Evolutionary conservation across 2,329 filamentous ascomycete species (phyloP).

Genomic region (Nigrospora oryzae): DNA sequence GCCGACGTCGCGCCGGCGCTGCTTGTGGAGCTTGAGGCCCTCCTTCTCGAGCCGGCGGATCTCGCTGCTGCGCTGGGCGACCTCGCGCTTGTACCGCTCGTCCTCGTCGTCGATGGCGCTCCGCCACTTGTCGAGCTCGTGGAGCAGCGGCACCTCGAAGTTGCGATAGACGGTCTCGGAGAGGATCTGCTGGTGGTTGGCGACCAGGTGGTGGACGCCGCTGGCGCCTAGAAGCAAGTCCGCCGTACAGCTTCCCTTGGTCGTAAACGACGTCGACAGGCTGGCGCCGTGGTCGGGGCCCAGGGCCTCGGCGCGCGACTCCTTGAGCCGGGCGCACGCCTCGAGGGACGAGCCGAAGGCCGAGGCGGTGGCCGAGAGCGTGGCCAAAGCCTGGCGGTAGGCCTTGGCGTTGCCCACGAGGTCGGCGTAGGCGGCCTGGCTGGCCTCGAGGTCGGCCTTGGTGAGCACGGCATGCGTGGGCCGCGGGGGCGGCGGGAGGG

Average conservation of each 20-base stretch:
- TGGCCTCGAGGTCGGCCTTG: conserved; percentile 54
- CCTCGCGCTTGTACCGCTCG: conserved; percentile 46
- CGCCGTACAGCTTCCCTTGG: conserved; percentile 48
- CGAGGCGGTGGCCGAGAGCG: conserved; percentile 52
- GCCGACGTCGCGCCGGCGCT: conserved; percentile 51
- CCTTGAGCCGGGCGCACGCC: conserved; percentile 59
- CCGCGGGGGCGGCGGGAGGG: conserved; percentile 50
- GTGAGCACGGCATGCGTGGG: conserved; percentile 52
- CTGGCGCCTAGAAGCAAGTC: conserved; percentile 54
- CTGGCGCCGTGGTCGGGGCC: conserved; percentile 19
- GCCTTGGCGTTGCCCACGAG: conserved; percentile 54
- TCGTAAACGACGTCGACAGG: conserved; percentile 38
- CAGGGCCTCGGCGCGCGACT: conserved; percentile 52
- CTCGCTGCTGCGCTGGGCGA: conserved; percentile 47
- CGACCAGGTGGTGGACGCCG: conserved; percentile 58
- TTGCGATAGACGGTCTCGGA: conserved; percentile 59
- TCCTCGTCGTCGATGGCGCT: conserved; percentile 57
- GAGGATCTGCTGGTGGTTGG: conserved; percentile 63
- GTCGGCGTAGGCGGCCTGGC: conserved; percentile 54
- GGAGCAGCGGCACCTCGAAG: conserved; percentile 61
- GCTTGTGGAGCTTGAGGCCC: conserved; percentile 52
- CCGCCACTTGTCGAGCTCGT: conserved; percentile 60
- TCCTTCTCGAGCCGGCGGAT: conserved; percentile 59
- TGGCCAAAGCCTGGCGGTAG: conserved; percentile 53
- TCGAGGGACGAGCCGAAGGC: conserved; percentile 58